phyloP scores from a whole-genome alignment of 768 basidiomycete species.

The Trametes coccinea region DNA sequence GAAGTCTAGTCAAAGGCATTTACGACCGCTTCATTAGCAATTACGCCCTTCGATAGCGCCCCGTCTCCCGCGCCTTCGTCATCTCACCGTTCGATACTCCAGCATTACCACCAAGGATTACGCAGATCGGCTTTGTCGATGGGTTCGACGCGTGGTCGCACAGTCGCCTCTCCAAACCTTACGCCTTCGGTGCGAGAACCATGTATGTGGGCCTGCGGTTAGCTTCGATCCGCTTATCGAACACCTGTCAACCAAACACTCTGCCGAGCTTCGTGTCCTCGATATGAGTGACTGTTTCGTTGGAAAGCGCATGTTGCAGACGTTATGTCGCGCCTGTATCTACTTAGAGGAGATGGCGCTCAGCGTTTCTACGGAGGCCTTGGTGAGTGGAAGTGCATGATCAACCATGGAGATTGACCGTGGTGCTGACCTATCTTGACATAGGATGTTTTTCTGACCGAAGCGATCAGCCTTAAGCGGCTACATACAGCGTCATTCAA shows the following conservation, averaged over 20 bases:
- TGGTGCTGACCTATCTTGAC: no score
- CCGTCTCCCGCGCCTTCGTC: constrained; percentile 31
- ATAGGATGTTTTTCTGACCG: background rate
- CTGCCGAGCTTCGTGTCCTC: constrained; percentile 35
- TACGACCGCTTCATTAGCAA: constrained; percentile 36
- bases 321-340: constrained; percentile 35
- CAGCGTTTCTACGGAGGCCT: constrained; percentile 31
- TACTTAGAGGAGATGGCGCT: constrained; percentile 40
- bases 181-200: constrained; percentile 32
- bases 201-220: constrained; percentile 26
- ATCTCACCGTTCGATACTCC: constrained; percentile 34
- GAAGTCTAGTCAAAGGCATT: constrained; percentile 14
- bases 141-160: constrained; percentile 41
- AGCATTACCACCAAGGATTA: constrained; percentile 26
- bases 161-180: constrained; percentile 39
- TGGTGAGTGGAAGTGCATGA: constrained; percentile 32
- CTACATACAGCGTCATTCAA: constrained; percentile 3
- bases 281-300: constrained; percentile 35
- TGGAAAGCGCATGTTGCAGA: constrained; percentile 28
- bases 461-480: background rate
- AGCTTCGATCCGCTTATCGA: constrained; percentile 40
- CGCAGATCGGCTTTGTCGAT: constrained; percentile 38
- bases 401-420: background rate
- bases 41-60: constrained; percentile 26
- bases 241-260: constrained; percentile 40